Percentiles rank a stretch among this genome's conserved stretches.
phyloP scores from a whole-genome alignment of 495 filamentous ascomycete species.

The Choiromyces venosus region DNA sequence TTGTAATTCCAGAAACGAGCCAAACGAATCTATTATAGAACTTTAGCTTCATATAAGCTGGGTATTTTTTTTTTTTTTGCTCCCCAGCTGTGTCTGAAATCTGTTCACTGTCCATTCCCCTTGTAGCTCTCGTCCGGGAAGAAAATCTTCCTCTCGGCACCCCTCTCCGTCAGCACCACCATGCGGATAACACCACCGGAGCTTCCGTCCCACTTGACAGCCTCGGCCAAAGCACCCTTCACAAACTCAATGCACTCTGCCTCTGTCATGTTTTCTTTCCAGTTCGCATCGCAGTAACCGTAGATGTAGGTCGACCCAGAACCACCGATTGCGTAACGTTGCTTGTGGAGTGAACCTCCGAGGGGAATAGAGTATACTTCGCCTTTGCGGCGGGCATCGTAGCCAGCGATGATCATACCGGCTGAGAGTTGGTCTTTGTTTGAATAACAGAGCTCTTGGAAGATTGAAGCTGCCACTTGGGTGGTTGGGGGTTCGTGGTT shows the following conservation, averaged over 20 bases:
- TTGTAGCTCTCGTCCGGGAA: constrained; percentile 41
- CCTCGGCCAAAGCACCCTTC: constrained; percentile 80
- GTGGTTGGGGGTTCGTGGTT: constrained; percentile 87
- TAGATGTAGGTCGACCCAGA: constrained; percentile 99
- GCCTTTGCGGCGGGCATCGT: constrained; percentile 85
- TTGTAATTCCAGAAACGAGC: background rate
- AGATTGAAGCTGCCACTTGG: constrained; percentile 85
- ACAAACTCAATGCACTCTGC: constrained; percentile 88
- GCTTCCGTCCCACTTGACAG: constrained; percentile 98
- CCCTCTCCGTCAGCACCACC: constrained; percentile 77
- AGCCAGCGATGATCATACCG: constrained; percentile 95
- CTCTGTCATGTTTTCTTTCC: constrained; percentile 93
- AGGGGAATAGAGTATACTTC: constrained; percentile 96
- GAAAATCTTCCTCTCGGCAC: constrained; percentile 41
- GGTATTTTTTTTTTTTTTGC: background rate
- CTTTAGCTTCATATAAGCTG: background rate
- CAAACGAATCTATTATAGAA: background rate
- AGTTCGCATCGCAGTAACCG: constrained; percentile 95
- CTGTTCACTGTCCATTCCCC: constrained; percentile 34
- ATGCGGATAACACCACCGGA: constrained; percentile 96
- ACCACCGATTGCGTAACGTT: constrained; percentile 90
- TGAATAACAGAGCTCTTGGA: constrained; percentile 94
- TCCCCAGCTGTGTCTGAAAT: constrained; percentile 2
- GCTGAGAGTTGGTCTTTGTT: constrained; percentile 95
- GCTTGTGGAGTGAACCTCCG: constrained; percentile 95